phyloP scores from a whole-genome alignment of 345 rosid species.

The Citrus maxima region DNA sequence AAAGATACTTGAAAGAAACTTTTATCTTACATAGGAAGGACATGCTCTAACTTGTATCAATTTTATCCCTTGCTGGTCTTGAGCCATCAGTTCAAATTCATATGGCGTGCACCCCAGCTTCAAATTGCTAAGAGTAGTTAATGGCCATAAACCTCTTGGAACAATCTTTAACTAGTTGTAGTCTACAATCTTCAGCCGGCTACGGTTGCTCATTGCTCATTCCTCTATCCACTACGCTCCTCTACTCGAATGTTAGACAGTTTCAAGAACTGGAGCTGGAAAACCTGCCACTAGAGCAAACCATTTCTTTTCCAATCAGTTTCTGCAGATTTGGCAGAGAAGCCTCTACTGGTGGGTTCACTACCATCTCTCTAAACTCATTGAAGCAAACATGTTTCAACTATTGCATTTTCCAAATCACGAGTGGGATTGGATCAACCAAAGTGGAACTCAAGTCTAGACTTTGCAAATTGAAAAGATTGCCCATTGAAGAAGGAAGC shows the following conservation, averaged over 20 bases:
- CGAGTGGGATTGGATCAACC: constrained; percentile 1
- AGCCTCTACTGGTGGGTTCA: background rate
- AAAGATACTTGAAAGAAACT: background rate
- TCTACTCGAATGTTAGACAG: background rate
- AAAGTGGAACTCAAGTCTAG: constrained; percentile 15
- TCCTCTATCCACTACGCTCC: constrained; percentile 1
- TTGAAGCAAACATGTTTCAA: constrained; percentile 7
- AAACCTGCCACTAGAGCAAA: constrained; percentile 18
- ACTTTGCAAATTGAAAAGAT: constrained; percentile 18
- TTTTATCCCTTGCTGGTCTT: constrained; percentile 2
- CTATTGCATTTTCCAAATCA: constrained; percentile 12
- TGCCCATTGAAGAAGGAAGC: constrained; percentile 15
- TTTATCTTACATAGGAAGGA: background rate
- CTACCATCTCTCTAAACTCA: constrained; percentile 2
- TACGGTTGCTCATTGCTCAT: constrained; percentile 10
- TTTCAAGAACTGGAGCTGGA: constrained; percentile 14
- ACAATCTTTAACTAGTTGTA: constrained; percentile 4
- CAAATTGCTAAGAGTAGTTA: constrained; percentile 1
- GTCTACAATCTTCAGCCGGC: constrained; percentile 6
- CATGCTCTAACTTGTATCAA: constrained; percentile 4
- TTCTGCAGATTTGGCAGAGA: constrained; percentile 6
- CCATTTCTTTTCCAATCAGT: constrained; percentile 16
- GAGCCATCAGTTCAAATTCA: constrained; percentile 9
- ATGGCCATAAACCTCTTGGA: constrained; percentile 11
- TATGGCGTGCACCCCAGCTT: background rate